These are phyloP conservation scores for Xylogone sp. DNA, from an alignment of 2,329 filamentous ascomycete species.

Conservation along the genomic window DNA sequence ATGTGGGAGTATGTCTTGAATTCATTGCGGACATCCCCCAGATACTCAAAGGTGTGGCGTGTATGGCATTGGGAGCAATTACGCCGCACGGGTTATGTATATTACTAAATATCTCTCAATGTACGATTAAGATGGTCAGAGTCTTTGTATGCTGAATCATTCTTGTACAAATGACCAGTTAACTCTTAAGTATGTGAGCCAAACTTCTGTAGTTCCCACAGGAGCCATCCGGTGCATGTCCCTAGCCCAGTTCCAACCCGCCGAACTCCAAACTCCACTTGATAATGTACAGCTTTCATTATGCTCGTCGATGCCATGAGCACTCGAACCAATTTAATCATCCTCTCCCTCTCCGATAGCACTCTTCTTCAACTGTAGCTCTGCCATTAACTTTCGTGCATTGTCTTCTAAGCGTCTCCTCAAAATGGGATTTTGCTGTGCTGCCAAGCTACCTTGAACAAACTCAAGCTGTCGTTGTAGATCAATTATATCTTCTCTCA, in stretches of 20 bases:
- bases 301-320: not conserved
- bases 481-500: slow-evolving; percentile 50
- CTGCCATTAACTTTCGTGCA: slow-evolving; percentile 45
- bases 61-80: not conserved
- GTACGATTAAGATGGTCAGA: not conserved
- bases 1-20: no score
- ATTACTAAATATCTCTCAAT: not conserved
- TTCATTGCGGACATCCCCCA: no score
- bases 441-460: slow-evolving; percentile 36
- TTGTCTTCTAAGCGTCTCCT: slow-evolving; percentile 44
- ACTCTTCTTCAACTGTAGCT: slow-evolving; percentile 48
- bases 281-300: not conserved
- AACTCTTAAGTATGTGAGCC: no score
- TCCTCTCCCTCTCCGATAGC: slow-evolving; percentile 30
- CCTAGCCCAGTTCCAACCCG: not conserved
- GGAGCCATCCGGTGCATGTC: not conserved
- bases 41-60: not conserved
- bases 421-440: slow-evolving; percentile 43
- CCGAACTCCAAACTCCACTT: not conserved
- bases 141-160: not conserved
- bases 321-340: slow-evolving; percentile 13
- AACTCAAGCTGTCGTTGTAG: slow-evolving; percentile 45
- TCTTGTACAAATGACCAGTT: no score
- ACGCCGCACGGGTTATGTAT: no score
- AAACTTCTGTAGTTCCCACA: no score